phyloP scores from a whole-genome alignment of 768 basidiomycete species.

The Lactifluus hygrophoroides region DNA sequence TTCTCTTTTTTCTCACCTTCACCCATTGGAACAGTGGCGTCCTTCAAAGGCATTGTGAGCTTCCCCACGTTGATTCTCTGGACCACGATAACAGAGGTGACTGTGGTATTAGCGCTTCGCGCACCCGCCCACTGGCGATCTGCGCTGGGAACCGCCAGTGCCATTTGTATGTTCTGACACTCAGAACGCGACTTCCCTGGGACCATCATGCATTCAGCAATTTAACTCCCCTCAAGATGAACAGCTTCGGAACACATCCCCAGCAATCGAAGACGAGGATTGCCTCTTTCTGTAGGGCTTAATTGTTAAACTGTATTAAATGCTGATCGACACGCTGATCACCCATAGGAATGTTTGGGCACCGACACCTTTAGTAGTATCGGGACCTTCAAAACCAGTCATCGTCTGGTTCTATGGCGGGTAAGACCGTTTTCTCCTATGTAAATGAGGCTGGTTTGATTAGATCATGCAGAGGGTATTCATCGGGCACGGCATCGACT shows the following conservation, averaged over 20 bases:
- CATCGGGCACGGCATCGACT: not conserved
- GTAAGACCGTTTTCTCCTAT: not conserved
- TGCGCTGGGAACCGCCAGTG: conserved; percentile 6
- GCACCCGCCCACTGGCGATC: not conserved
- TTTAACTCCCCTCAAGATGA: not conserved
- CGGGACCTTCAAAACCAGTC: not conserved
- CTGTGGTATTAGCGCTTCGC: conserved; percentile 1
- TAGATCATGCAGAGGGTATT: not conserved
- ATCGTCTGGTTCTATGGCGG: conserved; percentile 11
- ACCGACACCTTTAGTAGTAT: not conserved
- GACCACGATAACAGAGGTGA: too few species aligned
- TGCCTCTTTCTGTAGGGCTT: conserved; percentile 5
- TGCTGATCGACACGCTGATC: not conserved
- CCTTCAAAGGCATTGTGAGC: conserved; percentile 9
- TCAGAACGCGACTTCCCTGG: not conserved
- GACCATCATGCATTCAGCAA: conserved; percentile 10
- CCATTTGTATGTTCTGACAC: not conserved
- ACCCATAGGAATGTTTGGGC: conserved; percentile 8
- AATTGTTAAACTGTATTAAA: not conserved
- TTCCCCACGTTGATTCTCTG: not conserved
- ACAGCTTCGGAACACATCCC: too few species aligned
- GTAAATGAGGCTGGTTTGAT: not conserved
- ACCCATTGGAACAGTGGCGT: not conserved
- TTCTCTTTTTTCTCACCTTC: not conserved
- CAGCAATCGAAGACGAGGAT: not conserved